phyloP scores from a whole-genome alignment of 495 filamentous ascomycete species.

The Parathielavia appendiculata region DNA sequence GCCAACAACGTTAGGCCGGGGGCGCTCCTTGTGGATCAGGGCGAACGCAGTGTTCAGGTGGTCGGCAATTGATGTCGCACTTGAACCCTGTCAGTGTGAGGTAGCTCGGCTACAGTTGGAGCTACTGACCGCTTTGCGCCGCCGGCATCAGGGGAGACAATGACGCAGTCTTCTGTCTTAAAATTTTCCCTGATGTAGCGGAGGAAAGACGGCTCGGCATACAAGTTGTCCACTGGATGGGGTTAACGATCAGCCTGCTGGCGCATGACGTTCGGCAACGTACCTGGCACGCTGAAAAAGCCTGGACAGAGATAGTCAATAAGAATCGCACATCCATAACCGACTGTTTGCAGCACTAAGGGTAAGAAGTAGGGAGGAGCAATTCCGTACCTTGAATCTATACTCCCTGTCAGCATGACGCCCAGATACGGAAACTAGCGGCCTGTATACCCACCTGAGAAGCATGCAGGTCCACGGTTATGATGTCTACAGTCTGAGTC shows the following conservation, averaged over 20 bases:
- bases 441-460: conserved; percentile 44
- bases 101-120: background rate
- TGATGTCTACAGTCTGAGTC: conserved; percentile 63
- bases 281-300: conserved; percentile 88
- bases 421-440: background rate
- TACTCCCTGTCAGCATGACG: background rate
- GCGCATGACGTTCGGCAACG: background rate
- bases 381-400: conserved; percentile 13
- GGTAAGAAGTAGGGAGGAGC: background rate
- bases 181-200: conserved; percentile 88
- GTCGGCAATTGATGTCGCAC: conserved; percentile 94
- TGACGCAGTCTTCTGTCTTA: conserved; percentile 76
- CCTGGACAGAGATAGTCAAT: conserved; percentile 46
- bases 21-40: conserved; percentile 98
- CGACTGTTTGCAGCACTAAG: too few species aligned
- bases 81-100: conserved; percentile 15
- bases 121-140: conserved; percentile 83
- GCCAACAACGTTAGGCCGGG: conserved; percentile 89
- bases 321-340: background rate
- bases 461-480: conserved; percentile 82
- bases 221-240: conserved; percentile 67
- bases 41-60: conserved; percentile 91
- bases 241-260: background rate
- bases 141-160: conserved; percentile 94
- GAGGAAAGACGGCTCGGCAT: conserved; percentile 89